Evolutionary conservation across 352 stramenopile species (phyloP).

Genomic region (Globisporangium paddicum): DNA sequence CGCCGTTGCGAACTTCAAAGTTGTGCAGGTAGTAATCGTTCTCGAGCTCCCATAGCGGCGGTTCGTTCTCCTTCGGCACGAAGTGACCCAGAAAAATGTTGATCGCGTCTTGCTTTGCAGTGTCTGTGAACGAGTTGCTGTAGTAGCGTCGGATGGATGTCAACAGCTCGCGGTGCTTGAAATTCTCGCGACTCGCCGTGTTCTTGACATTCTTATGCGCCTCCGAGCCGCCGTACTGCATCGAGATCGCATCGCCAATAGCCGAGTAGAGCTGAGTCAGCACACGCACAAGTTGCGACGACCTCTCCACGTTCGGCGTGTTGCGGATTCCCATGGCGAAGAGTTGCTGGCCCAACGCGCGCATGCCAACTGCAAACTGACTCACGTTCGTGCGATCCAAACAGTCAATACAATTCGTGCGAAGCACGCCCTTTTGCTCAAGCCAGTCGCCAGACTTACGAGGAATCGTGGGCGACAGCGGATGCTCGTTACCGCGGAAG

Average conservation of each 20-base stretch:
- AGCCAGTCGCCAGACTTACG: constrained; percentile 86
- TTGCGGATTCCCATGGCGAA: constrained; percentile 96
- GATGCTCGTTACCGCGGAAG: constrained; percentile 12
- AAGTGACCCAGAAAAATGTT: constrained; percentile 98
- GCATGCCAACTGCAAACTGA: constrained; percentile 84
- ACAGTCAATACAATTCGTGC: constrained; percentile 99
- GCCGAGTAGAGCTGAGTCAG: constrained; percentile 99
- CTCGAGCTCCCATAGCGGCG: constrained; percentile 79
- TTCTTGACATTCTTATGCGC: constrained; percentile 98
- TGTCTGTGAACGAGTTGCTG: constrained; percentile 99
- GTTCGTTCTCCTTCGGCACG: constrained; percentile 55
- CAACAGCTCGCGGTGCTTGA: constrained; percentile 96
- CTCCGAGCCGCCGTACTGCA: constrained; percentile 99
- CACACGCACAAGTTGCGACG: constrained; percentile 92
- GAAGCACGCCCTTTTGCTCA: constrained; percentile 96
- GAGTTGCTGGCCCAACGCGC: constrained; percentile 93
- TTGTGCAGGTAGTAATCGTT: constrained; percentile 92
- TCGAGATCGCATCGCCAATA: constrained; percentile 97
- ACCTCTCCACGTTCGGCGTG: constrained; percentile 72
- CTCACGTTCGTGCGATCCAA: constrained; percentile 86
- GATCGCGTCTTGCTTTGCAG: constrained; percentile 98
- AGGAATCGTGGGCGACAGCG: constrained; percentile 60
- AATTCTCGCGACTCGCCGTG: constrained; percentile 72
- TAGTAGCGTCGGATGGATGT: constrained; percentile 99
- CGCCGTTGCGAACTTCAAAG: constrained; percentile 76